Percentiles rank a stretch among this genome's conserved stretches.
phyloP scores from a whole-genome alignment of 2,329 filamentous ascomycete species.

The Fusarium sp. region DNA sequence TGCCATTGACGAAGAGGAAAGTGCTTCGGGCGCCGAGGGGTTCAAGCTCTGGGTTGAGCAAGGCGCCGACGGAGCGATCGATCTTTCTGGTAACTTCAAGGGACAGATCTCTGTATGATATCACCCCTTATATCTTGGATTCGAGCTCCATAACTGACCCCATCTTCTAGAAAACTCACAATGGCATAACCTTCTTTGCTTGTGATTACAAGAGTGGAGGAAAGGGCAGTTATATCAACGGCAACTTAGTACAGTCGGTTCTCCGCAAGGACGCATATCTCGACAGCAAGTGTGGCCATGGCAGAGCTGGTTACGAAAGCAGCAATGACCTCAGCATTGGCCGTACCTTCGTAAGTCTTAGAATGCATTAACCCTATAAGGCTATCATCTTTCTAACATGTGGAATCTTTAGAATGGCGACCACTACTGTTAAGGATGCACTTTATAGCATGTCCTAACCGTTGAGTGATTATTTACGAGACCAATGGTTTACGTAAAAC shows the following conservation, averaged over 20 bases:
- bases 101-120: slow-evolving; percentile 10
- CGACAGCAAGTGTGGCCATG: slow-evolving; percentile 4
- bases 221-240: slow-evolving; percentile 5
- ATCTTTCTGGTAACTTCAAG: slow-evolving; percentile 15
- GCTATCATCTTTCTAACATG: neutral
- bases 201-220: slow-evolving; percentile 6
- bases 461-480: neutral
- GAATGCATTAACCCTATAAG: neutral
- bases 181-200: slow-evolving; percentile 2
- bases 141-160: neutral
- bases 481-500: too few relatives aligned
- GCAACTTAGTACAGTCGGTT: neutral
- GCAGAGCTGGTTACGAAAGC: slow-evolving; percentile 1
- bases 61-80: neutral
- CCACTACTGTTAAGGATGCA: slow-evolving; percentile 1
- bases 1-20: neutral
- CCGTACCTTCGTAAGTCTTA: slow-evolving; percentile 10
- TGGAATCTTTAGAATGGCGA: neutral
- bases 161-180: neutral
- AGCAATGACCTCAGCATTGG: slow-evolving; percentile 9
- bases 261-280: neutral
- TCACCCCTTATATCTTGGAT: neutral
- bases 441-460: neutral
- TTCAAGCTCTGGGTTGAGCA: neutral
- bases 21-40: neutral